Evolutionary conservation across 192 early-diverging fungal species (phyloP), one percentile per base, ranked within the genome.

Genomic region (Kappamyces sp.): DNA sequence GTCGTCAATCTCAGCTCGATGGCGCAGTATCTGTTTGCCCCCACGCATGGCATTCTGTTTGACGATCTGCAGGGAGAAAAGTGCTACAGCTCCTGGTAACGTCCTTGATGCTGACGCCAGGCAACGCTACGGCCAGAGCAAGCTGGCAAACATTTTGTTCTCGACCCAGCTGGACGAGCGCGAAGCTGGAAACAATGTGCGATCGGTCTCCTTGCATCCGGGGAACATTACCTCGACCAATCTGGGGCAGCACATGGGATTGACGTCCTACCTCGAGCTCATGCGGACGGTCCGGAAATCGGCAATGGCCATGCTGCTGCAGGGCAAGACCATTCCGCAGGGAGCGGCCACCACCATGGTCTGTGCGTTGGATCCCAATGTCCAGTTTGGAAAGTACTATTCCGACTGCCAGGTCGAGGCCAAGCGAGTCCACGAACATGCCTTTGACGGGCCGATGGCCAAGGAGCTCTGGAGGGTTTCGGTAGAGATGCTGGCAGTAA

Each of bases 91-190:
- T 34, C 51, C n/a, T 66, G 63, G 74, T 15, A 15, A 58, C 39
- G n/a, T n/a, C n/a, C n/a, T n/a, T 23, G 55, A 57, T 42, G 6
- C 47, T 50, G 8, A 58, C 39, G 47, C 52, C 10, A 58, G 12
- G 55, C n/a, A 58, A 5, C 55, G 60, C 1, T 75, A 75, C 48
- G 74, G 74, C 3, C 73, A 69, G 36, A 47, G 43, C 46, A 75
- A 75, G 48, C 54, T 65, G 0, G 70, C 70, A 9, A 75, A 75
- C 63, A 53, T 72, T 34, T 55, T 72, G 12, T 72, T 69, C 47
- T 58, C 70, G 3, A 67, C 36, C 15, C 46, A 59, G 15, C 47
- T 70, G 31, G 48, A 59, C 36, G 40, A 54, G 10, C 3, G 43
- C 15, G 36, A 58, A n/a, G 40, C 35, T 10, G 47, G n/a, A 1